A percentile compares a stretch with the other conserved stretches of the same genome.
phyloP scores from a whole-genome alignment of 441 rosid genomes.

The Gossypium trilobum region DNA sequence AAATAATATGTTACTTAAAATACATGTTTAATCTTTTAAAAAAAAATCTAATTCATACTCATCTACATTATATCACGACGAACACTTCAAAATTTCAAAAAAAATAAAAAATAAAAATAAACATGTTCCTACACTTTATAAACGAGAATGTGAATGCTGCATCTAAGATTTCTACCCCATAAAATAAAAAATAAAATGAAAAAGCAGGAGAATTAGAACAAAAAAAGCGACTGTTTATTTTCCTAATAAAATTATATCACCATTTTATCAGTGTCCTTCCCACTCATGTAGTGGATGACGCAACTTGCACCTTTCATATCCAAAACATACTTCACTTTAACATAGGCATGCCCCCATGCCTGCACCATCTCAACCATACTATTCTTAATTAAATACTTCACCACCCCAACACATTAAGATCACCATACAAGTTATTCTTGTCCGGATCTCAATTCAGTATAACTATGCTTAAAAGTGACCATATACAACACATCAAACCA shows the following conservation, averaged over 20 bases:
- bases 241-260: not conserved
- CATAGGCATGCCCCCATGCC: not conserved
- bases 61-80: too few relatives aligned
- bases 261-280: not conserved
- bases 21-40: not conserved
- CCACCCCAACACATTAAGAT: not conserved
- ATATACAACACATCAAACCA: constrained; percentile 12
- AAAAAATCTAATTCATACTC: too few relatives aligned
- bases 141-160: not conserved
- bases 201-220: not conserved
- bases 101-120: not conserved
- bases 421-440: not conserved
- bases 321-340: not conserved
- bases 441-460: not conserved
- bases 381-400: not conserved
- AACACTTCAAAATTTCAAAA: not conserved
- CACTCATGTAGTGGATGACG: not conserved
- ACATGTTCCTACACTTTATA: not conserved
- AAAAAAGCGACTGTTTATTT: not conserved
- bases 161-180: not conserved
- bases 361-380: not conserved
- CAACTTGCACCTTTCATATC: not conserved
- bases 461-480: not conserved
- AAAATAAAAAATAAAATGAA: not conserved
- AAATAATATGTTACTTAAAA: not conserved